Base-by-base conservation (phyloP, 306 rosid genomes). In the Begonia masoniana region DNA sequence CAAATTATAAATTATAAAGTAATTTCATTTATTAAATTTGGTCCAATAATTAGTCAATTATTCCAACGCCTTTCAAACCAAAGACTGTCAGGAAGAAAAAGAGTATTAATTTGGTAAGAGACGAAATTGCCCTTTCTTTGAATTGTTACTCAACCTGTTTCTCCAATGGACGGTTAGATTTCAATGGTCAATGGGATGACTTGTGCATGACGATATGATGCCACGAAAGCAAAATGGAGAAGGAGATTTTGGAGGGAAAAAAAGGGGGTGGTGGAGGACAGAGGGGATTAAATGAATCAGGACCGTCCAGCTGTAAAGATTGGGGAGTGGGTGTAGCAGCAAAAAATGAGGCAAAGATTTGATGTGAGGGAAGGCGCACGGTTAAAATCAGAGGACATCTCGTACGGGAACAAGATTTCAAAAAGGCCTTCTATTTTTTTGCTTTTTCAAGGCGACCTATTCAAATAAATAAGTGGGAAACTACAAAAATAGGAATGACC, bases 181-280 rank as follows among this genome's bases (percentile, higher is more conserved):
- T 1, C 6, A 26, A 3, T 17, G 6, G 55, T 13, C 36, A n/a
- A 15, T 13, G 23, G 17, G 15, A 49, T 74, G 83, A 63, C 64
- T 67, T 63, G 47, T 52, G 71, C 42, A 50, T 67, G 76, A 61
- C 41, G 63, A 41, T 45, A 6, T 8, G 10, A 26, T 14, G 83
- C 62, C 74, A 72, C 85, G 79, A 63, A 43, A 49, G 31, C 51
- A 8, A 39, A 14, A 5, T 49, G 43, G 42, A 21, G 54, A 41
- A 15, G 10, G 54, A 62, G 52, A 16, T 11, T 53, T 72, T 67
- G 76, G 82, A 62, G 92, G 87, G 80, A 76, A 72, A 65, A 60
- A 62, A 12, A 73, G 43, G 51, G 47, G 64, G n/a, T 26, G 26
- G 48, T 71, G 76, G 68, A 66, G 52, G 68, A 67, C 57, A 60